Evolutionary conservation across 192 early-diverging fungal genomes (phyloP), one percentile per base, ranked within the genome.

Genomic region (Spinellus fusiger): DNA sequence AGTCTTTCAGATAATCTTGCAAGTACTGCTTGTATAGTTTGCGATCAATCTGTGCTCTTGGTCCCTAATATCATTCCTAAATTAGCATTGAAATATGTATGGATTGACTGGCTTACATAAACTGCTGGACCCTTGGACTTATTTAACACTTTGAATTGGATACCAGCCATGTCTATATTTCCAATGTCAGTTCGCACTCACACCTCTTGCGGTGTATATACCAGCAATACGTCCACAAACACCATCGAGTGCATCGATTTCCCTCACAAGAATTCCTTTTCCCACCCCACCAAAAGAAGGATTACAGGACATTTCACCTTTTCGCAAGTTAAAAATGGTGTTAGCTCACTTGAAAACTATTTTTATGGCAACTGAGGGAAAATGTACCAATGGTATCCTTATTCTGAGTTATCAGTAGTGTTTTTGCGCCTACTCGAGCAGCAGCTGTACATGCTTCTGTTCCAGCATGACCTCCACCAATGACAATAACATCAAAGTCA

Each of bases 261-360:
- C 90, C 53, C 81, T 75, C 20, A 92, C 87, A 25, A 92, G 70
- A 15, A 84, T 76, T n/a, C 90, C 90, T 60, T 92, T 92, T 4
- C 90, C 90, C 6, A 92, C 80, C 4, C 90, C 90, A 37, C 90
- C 90, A 76, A 92, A 90, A 0, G 90, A 90, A 26, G 90, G 90
- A 60, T 92, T 92, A 65, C 90, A 92, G 15, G 90, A 92, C 88
- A 92, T 88, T 65, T 92, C 90, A 22, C 90, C 81, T 82, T 64
- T n/a, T n/a, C n/a, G n/a, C n/a, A n/a, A n/a, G n/a, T 10, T 23
- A 18, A 34, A 46, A 12, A 38, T 0, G 28, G 6, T 25, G 18
- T 28, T 2, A 26, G 18, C 23, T 53, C 22, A 15, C 13, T n/a
- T 27, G 33, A 20, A n/a, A 18, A 5, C 10, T 23, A 7, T 1